Percentiles rank a stretch among this genome's conserved stretches.
These are phyloP conservation scores for Emydomyces testavorans DNA, from an alignment of 2,329 filamentous ascomycete species.

Conservation along the genomic window DNA sequence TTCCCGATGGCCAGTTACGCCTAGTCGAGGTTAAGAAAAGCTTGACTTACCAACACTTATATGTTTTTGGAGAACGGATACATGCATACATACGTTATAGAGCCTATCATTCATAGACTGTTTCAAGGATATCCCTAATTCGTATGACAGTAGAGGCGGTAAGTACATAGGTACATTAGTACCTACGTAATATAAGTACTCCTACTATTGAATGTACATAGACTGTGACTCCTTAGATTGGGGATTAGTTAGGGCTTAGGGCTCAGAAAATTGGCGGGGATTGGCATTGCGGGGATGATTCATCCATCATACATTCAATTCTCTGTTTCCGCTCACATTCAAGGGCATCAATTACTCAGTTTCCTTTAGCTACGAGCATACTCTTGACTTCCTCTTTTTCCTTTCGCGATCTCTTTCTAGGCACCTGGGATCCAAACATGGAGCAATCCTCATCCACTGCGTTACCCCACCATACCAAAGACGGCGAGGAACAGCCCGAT, in stretches of 20 bases:
- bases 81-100: not conserved
- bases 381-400: not conserved
- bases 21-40: not conserved
- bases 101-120: no score
- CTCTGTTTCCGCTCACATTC: not conserved
- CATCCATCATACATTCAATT: not conserved
- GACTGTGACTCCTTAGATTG: no score
- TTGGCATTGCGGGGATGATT: constrained; percentile 7
- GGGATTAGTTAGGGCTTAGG: constrained; percentile 9
- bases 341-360: not conserved
- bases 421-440: constrained; percentile 10
- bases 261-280: constrained; percentile 6
- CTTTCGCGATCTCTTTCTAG: not conserved
- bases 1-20: constrained; percentile 29
- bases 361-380: not conserved
- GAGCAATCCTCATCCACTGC: constrained; percentile 14
- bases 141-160: no score
- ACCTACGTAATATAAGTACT: not conserved
- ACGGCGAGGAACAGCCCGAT: constrained; percentile 19
- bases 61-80: not conserved
- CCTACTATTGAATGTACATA: not conserved
- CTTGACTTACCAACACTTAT: not conserved
- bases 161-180: no score
- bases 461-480: constrained; percentile 14
- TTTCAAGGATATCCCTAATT: no score